Base-by-base conservation (phyloP, 1,284 basidiomycete species). In the Malassezia yamatoensis region DNA sequence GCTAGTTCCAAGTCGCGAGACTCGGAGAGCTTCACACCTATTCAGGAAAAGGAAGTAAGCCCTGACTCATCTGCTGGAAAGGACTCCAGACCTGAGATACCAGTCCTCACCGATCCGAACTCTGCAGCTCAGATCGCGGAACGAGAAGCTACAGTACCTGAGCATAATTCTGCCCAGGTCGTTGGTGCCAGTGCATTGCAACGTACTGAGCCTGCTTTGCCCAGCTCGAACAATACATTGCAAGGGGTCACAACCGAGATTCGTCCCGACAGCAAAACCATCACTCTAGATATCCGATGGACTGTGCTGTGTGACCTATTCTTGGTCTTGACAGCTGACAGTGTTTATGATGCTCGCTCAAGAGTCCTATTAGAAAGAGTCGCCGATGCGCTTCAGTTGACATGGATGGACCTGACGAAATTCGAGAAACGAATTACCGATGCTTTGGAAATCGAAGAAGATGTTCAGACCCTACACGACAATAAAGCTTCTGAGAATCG, bases 361-460 rank as follows among this genome's bases (percentile, higher is more conserved):
- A 60, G 72, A 45, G 70, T 72, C 13, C 58, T 74, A 21, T 65
- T 74, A 40, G 70, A 72, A 59, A 58, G 60, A 29, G 62, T 74
- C 8, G 67, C 72, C 15, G 61, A 65, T 37, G 55, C 64, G 18
- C 65, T 74, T 37, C 65, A 63, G 1, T 65, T 74, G 24, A 65
- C 64, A 12, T 74, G 67, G 72, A 71, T 74, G 67, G 72, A 74
- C 46, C 66, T 74, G 35, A 71, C 70, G n/a, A 69, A 72, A 29
- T 74, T 74, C 51, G 72, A 74, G 44, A 74, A 71, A 60, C 61
- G 72, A 12, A 59, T 74, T 38, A 73, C 72, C 8, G 70, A 74
- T 34, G 65, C 70, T 5, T 59, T 74, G 29, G 70, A 70, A 58
- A 72, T 74, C 40, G 68, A 73, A 40, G 72, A 74, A 53, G 67